Percentiles rank a stretch among this genome's conserved stretches.
phyloP scores from a whole-genome alignment of 495 filamentous ascomycete genomes.

The Elasticomyces elasticus region DNA sequence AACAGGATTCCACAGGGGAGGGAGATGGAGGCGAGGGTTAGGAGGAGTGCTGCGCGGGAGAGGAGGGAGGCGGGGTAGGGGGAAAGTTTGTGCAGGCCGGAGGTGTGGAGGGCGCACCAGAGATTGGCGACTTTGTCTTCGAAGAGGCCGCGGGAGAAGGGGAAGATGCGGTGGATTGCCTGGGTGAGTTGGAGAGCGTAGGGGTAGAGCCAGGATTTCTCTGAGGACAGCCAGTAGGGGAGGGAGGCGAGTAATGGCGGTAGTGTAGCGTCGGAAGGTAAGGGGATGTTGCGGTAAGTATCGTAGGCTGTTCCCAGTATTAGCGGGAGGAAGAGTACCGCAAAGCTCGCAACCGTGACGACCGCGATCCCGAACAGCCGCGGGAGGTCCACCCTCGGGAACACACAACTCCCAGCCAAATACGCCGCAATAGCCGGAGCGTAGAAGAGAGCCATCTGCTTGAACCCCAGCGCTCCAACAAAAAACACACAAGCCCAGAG shows the following conservation, averaged over 20 bases:
- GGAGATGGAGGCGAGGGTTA: slow-evolving; percentile 64
- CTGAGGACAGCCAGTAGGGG: slow-evolving; percentile 48
- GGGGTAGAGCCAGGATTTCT: slow-evolving; percentile 57
- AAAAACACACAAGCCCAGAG: slow-evolving; percentile 90
- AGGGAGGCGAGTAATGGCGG: slow-evolving; percentile 48
- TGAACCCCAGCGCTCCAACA: slow-evolving; percentile 85
- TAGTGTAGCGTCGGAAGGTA: slow-evolving; percentile 39
- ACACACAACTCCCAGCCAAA: slow-evolving; percentile 73
- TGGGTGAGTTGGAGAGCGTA: slow-evolving; percentile 67
- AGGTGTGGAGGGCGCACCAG: slow-evolving; percentile 84
- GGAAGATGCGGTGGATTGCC: slow-evolving; percentile 80
- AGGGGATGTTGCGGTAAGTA: slow-evolving; percentile 41
- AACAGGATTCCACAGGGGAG: slow-evolving; percentile 73
- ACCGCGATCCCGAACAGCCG: slow-evolving; percentile 66
- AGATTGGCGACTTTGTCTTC: slow-evolving; percentile 98
- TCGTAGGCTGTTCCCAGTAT: slow-evolving; percentile 55
- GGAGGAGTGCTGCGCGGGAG: slow-evolving; percentile 64
- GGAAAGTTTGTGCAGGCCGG: slow-evolving; percentile 63
- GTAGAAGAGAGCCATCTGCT: slow-evolving; percentile 98
- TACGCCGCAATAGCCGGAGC: slow-evolving; percentile 87
- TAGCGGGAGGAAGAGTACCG: slow-evolving; percentile 62
- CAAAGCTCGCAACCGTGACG: slow-evolving; percentile 63
- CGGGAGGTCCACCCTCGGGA: slow-evolving; percentile 56
- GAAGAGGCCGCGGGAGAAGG: slow-evolving; percentile 86
- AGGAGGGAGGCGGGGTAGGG: slow-evolving; percentile 48